These are phyloP conservation scores for Porodaedalea pini DNA, from an alignment of 1,284 basidiomycete genomes.

Conservation along the genomic window DNA sequence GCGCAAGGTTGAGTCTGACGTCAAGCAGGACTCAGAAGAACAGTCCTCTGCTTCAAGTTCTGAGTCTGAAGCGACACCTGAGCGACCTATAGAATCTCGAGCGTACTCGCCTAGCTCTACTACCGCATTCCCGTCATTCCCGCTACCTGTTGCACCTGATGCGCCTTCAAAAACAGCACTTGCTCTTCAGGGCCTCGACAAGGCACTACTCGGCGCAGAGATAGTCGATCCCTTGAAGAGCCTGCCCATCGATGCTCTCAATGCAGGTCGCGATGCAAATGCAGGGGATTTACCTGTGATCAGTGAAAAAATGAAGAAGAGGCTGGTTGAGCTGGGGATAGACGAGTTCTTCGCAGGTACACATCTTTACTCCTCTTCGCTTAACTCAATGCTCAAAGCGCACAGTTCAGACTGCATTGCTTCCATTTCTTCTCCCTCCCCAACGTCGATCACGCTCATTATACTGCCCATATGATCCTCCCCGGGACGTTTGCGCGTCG, in stretches of 20 bases:
- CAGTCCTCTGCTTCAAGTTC: not conserved
- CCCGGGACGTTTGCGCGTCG: constrained; percentile 89
- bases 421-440: constrained; percentile 69
- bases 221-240: constrained; percentile 59
- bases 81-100: constrained; percentile 21
- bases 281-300: constrained; percentile 43
- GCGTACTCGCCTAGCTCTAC: constrained; percentile 34
- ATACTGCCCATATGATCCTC: constrained; percentile 69
- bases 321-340: constrained; percentile 74
- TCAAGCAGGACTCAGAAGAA: not conserved
- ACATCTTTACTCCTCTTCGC: constrained; percentile 26
- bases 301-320: constrained; percentile 55
- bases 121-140: constrained; percentile 58
- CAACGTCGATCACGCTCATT: constrained; percentile 43
- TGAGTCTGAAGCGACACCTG: constrained; percentile 19
- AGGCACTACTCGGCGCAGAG: constrained; percentile 68
- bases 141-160: constrained; percentile 64
- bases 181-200: constrained; percentile 74
- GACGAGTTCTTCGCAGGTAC: constrained; percentile 83
- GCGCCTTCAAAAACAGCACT: constrained; percentile 68
- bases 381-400: constrained; percentile 5
- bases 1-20: constrained; percentile 31
- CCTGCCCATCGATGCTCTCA: constrained; percentile 44
- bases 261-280: constrained; percentile 25
- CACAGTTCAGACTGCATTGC: constrained; percentile 77